A percentile compares a stretch with the other conserved stretches of the same genome.
phyloP scores from a whole-genome alignment of 2,329 filamentous ascomycete genomes.

The Apiospora kogelbergensis region DNA sequence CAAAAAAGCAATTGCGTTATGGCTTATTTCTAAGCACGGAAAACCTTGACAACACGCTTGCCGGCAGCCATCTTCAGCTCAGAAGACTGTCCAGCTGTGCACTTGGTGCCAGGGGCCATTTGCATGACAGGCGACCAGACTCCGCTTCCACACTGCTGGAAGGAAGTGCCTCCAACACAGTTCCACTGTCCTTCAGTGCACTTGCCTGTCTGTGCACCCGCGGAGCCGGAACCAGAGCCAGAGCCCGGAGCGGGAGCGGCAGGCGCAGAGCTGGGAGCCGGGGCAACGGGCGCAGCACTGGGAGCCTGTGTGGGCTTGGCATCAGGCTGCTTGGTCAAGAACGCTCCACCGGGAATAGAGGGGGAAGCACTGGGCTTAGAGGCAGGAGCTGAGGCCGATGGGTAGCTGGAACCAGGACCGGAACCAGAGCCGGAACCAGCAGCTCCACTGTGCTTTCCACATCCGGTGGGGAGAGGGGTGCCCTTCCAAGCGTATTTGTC shows the following conservation, averaged over 20 bases:
- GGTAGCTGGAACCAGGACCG: conserved; percentile 23
- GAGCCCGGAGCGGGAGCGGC: conserved; percentile 22
- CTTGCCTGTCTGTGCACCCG: conserved; percentile 35
- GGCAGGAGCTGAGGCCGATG: conserved; percentile 22
- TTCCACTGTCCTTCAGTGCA: conserved; percentile 55
- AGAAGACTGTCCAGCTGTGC: conserved; percentile 40
- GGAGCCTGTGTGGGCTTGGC: conserved; percentile 18
- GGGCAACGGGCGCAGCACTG: conserved; percentile 19
- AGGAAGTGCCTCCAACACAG: conserved; percentile 49
- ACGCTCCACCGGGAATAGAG: conserved; percentile 37
- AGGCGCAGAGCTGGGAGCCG: conserved; percentile 21
- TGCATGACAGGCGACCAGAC: conserved; percentile 44
- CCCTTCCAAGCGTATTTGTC: conserved; percentile 30
- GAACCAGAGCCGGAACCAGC: conserved; percentile 17
- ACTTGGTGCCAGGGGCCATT: conserved; percentile 47
- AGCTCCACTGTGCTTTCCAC: not conserved
- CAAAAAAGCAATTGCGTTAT: not conserved
- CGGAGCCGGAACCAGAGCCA: conserved; percentile 21
- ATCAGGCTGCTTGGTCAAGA: conserved; percentile 33
- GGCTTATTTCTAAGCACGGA: conserved; percentile 25
- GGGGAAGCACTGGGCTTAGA: conserved; percentile 20
- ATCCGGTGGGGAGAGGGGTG: not conserved
- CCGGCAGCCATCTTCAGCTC: conserved; percentile 37
- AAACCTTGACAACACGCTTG: conserved; percentile 22
- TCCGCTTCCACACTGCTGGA: conserved; percentile 56